These are phyloP conservation scores for Sclerotinia borealis DNA, from an alignment of 2,329 filamentous ascomycete species.

Conservation along the genomic window DNA sequence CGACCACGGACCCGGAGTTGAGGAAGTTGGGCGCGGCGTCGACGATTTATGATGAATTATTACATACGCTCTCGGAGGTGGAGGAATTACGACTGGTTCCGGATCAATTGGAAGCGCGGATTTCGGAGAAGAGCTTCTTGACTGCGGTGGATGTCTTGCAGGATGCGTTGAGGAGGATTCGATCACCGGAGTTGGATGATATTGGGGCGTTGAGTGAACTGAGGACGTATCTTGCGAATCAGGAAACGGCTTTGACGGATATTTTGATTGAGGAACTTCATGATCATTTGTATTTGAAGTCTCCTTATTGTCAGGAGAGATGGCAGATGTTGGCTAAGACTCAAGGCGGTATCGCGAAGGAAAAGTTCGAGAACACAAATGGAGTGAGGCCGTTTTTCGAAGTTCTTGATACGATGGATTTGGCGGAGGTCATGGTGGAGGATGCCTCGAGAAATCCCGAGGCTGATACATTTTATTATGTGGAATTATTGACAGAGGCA, in stretches of 20 bases:
- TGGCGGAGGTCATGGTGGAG: constrained; percentile 62
- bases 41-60: constrained; percentile 82
- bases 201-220: constrained; percentile 86
- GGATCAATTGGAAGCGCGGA: constrained; percentile 86
- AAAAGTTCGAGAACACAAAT: constrained; percentile 41
- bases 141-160: constrained; percentile 89
- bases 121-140: constrained; percentile 93
- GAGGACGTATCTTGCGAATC: constrained; percentile 82
- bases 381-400: constrained; percentile 47
- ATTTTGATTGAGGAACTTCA: constrained; percentile 96
- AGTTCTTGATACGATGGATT: constrained; percentile 55
- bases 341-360: constrained; percentile 43
- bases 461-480: constrained; percentile 90
- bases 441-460: constrained; percentile 92
- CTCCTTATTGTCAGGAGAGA: constrained; percentile 90
- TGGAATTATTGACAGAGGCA: constrained; percentile 79
- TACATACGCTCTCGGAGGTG: constrained; percentile 76
- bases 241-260: constrained; percentile 86
- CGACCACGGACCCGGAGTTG: constrained; percentile 81
- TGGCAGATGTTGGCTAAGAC: constrained; percentile 79
- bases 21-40: constrained; percentile 83
- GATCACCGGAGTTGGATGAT: constrained; percentile 81
- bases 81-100: constrained; percentile 86
- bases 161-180: constrained; percentile 74
- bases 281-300: constrained; percentile 95